Percentiles rank a stretch among this genome's conserved stretches.
These are phyloP conservation scores for Xeromyces bisporus DNA, from an alignment of 495 filamentous ascomycete genomes.

Conservation along the genomic window DNA sequence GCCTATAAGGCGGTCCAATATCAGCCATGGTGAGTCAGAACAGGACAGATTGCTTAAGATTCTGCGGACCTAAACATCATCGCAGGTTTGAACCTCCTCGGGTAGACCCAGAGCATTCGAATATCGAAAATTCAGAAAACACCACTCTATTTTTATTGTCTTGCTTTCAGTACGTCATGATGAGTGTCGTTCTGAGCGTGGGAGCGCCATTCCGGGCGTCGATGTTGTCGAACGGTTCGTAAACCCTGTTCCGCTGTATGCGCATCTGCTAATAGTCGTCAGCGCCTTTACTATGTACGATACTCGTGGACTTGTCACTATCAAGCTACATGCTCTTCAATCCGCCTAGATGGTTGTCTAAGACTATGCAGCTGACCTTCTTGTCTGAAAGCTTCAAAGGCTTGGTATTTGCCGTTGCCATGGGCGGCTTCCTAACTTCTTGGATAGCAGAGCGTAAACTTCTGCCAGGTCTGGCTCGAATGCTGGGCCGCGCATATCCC, in stretches of 20 bases:
- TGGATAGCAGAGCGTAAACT: constrained; percentile 54
- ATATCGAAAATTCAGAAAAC: constrained; percentile 82
- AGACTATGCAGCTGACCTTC: constrained; percentile 71
- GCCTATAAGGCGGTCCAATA: constrained; percentile 52
- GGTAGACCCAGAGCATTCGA: constrained; percentile 55
- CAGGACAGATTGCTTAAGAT: too few species aligned
- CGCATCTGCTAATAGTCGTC: constrained; percentile 6
- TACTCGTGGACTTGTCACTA: constrained; percentile 46
- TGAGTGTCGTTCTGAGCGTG: constrained; percentile 74
- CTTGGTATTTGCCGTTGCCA: constrained; percentile 49
- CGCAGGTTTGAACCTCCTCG: constrained; percentile 63
- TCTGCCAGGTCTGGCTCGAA: constrained; percentile 52
- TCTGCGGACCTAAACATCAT: constrained; percentile 4
- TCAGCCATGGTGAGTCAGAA: constrained; percentile 59
- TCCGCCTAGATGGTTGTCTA: constrained; percentile 47
- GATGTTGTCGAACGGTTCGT: constrained; percentile 63
- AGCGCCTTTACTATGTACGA: constrained; percentile 73
- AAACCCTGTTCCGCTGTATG: constrained; percentile 1
- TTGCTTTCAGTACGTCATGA: constrained; percentile 86
- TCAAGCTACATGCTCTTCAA: constrained; percentile 61
- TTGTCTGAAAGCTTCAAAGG: constrained; percentile 54
- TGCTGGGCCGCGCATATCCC: constrained; percentile 41
- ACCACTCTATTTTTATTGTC: constrained; percentile 76
- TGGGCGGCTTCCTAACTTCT: constrained; percentile 45
- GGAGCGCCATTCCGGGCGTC: constrained; percentile 75